Conservation (phyloP, 176 grass and related monocot species). For the Urochloa ruziziensis region DNA sequence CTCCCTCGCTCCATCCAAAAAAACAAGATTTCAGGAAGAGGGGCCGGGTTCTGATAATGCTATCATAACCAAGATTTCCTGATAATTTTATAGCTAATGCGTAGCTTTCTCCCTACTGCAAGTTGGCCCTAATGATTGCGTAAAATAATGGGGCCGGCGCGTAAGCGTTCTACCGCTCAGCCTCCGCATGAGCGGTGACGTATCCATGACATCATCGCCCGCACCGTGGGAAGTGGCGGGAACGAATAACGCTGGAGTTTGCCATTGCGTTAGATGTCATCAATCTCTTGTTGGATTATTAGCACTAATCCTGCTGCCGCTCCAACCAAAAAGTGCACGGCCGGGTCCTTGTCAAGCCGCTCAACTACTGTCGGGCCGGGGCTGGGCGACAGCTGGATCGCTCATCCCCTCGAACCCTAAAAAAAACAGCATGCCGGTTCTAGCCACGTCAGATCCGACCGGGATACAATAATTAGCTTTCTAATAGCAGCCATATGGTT, state of each 20-base stretch:
- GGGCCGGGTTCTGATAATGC: not conserved
- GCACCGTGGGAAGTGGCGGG: not conserved
- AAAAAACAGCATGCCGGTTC: not conserved
- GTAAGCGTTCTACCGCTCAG: not conserved
- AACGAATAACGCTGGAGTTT: not conserved
- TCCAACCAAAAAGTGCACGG: not conserved
- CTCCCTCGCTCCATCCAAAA: no score
- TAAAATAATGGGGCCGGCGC: not conserved
- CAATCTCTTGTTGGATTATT: not conserved
- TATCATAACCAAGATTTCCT: not conserved
- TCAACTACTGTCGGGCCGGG: constrained; percentile 22
- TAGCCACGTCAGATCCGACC: constrained; percentile 3
- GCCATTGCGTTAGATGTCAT: not conserved
- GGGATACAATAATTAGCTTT: not conserved
- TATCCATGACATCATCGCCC: not conserved
- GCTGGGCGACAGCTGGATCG: no score
- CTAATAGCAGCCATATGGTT: not conserved
- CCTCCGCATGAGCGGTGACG: constrained; percentile 24
- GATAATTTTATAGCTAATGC: not conserved
- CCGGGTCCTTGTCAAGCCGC: not conserved
- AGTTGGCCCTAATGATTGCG: not conserved
- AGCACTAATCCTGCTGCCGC: not conserved
- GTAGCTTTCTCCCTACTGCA: constrained; percentile 12
- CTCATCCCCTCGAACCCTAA: not conserved
- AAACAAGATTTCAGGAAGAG: no score